phyloP scores from a whole-genome alignment of 2,329 filamentous ascomycete genomes.

The Chaetomium strumarium region DNA sequence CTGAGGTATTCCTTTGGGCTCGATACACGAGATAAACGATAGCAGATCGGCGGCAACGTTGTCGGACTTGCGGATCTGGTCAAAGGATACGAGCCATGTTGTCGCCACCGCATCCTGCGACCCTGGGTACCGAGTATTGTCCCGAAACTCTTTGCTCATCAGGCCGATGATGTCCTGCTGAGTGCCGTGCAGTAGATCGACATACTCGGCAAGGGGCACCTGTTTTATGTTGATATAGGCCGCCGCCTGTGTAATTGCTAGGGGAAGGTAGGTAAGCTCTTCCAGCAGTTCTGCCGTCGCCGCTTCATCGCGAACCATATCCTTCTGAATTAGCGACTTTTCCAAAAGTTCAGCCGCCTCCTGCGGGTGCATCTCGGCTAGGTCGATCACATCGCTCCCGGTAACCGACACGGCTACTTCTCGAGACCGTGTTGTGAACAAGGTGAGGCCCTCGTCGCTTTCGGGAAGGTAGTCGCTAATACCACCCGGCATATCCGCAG shows the following conservation, averaged over 20 bases:
- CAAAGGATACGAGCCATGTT: conserved; percentile 34
- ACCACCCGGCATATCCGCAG: conserved; percentile 8
- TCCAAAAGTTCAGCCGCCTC: conserved; percentile 28
- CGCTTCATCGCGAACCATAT: conserved; percentile 6
- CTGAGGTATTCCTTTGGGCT: conserved; percentile 31
- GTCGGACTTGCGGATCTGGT: conserved; percentile 30
- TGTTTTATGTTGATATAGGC: conserved; percentile 17
- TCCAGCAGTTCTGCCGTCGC: conserved; percentile 24
- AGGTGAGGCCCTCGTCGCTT: conserved; percentile 28
- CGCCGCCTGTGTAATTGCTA: conserved; percentile 30
- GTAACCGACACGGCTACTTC: conserved; percentile 28
- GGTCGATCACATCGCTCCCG: conserved; percentile 27
- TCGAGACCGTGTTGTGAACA: conserved; percentile 36
- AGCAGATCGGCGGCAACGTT: conserved; percentile 32
- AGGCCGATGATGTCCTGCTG: conserved; percentile 30
- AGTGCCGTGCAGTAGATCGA: conserved; percentile 29
- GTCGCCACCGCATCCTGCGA: conserved; percentile 15
- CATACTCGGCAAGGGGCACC: conserved; percentile 25
- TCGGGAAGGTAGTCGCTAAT: conserved; percentile 31
- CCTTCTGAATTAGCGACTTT: conserved; percentile 23
- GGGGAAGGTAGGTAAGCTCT: conserved; percentile 35
- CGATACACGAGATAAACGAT: conserved; percentile 36
- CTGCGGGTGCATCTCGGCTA: conserved; percentile 27
- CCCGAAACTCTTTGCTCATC: conserved; percentile 32
- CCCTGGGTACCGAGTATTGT: conserved; percentile 7